Conservation (phyloP, 192 early-diverging fungal species). For the Linnemannia schmuckeri region DNA sequence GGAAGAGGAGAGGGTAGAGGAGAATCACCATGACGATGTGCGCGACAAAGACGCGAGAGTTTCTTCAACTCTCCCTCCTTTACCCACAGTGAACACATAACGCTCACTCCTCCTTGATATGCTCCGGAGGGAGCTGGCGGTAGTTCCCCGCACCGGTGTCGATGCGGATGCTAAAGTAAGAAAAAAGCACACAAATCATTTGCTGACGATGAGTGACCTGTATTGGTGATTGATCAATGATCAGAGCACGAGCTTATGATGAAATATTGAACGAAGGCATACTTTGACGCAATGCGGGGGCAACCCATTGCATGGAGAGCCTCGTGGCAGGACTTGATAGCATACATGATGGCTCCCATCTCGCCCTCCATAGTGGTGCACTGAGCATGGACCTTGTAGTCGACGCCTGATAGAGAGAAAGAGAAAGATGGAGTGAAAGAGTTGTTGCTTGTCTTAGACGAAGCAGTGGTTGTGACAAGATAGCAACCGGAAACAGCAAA, state of each 20-base stretch:
- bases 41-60: background rate
- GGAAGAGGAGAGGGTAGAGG: too few species aligned
- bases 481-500: background rate
- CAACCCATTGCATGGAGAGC: conserved; percentile 15
- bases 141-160: conserved; percentile 6
- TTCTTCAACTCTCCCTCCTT: background rate
- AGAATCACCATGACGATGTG: too few species aligned
- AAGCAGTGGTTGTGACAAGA: background rate
- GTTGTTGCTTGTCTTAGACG: background rate
- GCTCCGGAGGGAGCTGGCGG: background rate
- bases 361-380: conserved; percentile 22
- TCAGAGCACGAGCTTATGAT: background rate
- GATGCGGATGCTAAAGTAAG: conserved; percentile 15
- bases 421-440: background rate
- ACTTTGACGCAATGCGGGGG: conserved; percentile 20
- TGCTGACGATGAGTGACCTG: background rate
- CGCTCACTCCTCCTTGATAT: background rate
- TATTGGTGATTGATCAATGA: background rate
- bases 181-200: background rate
- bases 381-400: conserved; percentile 12
- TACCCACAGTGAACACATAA: background rate
- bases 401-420: background rate
- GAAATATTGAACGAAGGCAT: background rate
- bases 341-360: conserved; percentile 17
- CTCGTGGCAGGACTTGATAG: conserved; percentile 21